Conservation (phyloP, 1,139 yeast species). For the Protomyces arabidopsidicola region DNA sequence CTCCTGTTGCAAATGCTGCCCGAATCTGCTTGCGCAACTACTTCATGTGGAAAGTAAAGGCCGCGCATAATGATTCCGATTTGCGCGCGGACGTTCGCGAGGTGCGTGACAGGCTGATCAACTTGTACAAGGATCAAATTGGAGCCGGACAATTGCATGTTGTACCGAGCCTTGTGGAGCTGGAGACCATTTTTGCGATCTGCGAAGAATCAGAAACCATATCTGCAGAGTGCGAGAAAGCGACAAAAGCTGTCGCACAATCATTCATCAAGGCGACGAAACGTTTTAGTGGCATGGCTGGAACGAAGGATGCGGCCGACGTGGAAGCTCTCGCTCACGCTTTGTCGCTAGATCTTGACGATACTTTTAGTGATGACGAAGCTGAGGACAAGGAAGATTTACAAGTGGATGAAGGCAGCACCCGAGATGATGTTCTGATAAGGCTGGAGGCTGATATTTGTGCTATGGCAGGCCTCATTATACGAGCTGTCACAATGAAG, state of each 20-base stretch:
- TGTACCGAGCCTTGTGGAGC: slow-evolving; percentile 2
- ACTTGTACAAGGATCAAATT: slow-evolving; percentile 9
- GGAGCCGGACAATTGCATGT: slow-evolving; percentile 1
- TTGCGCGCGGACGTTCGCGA: not conserved
- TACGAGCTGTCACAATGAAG: slow-evolving; percentile 31
- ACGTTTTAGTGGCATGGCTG: not conserved
- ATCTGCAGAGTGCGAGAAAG: not conserved
- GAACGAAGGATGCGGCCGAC: not conserved
- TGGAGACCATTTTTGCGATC: slow-evolving; percentile 16
- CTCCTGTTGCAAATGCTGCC: not conserved
- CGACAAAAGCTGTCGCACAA: slow-evolving; percentile 1
- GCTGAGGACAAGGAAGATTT: slow-evolving; percentile 14
- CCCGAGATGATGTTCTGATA: slow-evolving; percentile 1
- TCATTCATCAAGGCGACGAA: not conserved
- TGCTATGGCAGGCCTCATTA: slow-evolving; percentile 31
- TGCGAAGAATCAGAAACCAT: slow-evolving; percentile 5
- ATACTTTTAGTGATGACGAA: slow-evolving; percentile 22
- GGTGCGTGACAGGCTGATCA: slow-evolving; percentile 12
- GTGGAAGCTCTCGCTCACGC: not conserved
- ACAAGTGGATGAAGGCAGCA: not conserved
- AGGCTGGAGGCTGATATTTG: slow-evolving; percentile 30
- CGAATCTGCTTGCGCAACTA: slow-evolving; percentile 28
- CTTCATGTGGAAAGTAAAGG: slow-evolving; percentile 31
- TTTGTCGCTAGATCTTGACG: slow-evolving; percentile 17
- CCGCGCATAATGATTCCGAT: slow-evolving; percentile 1